Evolutionary conservation across 139 green algal species (phyloP).

Genomic region (Ostreobium quekettii): DNA sequence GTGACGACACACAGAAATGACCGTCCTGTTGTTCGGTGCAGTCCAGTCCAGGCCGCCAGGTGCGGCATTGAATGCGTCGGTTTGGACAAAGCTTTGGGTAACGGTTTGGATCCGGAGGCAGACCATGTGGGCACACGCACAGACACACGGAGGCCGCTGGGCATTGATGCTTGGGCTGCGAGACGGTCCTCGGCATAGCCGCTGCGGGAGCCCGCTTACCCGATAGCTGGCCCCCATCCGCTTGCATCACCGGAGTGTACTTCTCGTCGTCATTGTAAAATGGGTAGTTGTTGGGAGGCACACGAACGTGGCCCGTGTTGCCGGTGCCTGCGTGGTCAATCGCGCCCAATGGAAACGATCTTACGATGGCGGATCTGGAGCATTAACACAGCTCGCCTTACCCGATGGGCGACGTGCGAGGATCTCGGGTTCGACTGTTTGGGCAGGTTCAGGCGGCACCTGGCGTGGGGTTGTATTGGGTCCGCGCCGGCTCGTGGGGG

Average conservation of each 20-base stretch:
- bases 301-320: constrained; percentile 54
- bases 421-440: not conserved
- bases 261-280: constrained; percentile 78
- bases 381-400: not conserved
- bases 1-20: too few species aligned
- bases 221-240: constrained; percentile 79
- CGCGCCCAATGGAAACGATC: not conserved
- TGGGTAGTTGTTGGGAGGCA: constrained; percentile 86
- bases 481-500: constrained; percentile 24
- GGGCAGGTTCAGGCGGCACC: constrained; percentile 26
- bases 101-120: too few species aligned
- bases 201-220: too few species aligned
- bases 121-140: too few species aligned
- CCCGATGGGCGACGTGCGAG: not conserved
- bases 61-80: too few species aligned
- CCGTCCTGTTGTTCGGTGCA: too few species aligned
- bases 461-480: constrained; percentile 68
- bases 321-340: constrained; percentile 54
- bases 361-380: not conserved
- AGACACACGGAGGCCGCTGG: too few species aligned
- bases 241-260: constrained; percentile 69
- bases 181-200: too few species aligned
- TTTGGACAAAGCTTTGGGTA: too few species aligned
- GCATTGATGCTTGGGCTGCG: too few species aligned
- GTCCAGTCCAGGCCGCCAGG: too few species aligned